Conservation (phyloP, 2,329 filamentous ascomycete species). For the Pleoardoris graminearum region DNA sequence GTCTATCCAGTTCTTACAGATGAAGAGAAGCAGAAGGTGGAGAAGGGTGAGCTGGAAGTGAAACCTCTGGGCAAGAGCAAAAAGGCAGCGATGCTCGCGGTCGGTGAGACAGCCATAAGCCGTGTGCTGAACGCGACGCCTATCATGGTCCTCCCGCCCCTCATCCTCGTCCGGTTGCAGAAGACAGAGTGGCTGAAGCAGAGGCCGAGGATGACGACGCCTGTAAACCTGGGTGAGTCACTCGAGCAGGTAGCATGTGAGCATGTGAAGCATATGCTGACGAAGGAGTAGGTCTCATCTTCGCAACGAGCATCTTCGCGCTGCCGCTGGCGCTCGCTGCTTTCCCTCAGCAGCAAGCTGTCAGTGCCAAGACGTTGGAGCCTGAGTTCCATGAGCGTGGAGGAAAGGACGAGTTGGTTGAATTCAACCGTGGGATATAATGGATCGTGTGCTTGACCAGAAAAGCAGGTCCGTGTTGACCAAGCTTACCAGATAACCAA, state of each 20-base stretch:
- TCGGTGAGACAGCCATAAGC: constrained; percentile 88
- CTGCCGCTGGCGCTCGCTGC: constrained; percentile 86
- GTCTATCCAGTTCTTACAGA: constrained; percentile 81
- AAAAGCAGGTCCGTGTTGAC: no score
- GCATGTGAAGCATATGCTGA: constrained; percentile 19
- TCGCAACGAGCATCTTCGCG: constrained; percentile 84
- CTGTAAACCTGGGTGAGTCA: constrained; percentile 73
- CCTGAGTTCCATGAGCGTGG: constrained; percentile 82
- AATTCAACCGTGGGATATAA: constrained; percentile 94
- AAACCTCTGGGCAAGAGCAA: constrained; percentile 81
- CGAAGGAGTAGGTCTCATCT: constrained; percentile 63
- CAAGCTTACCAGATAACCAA: no score
- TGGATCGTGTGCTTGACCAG: no score
- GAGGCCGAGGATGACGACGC: constrained; percentile 75
- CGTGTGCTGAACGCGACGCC: constrained; percentile 92
- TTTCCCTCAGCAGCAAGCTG: constrained; percentile 88
- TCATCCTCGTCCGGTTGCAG: constrained; percentile 84
- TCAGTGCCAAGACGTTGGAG: constrained; percentile 76
- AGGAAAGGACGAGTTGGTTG: constrained; percentile 79
- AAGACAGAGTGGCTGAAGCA: constrained; percentile 77
- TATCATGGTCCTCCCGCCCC: constrained; percentile 93
- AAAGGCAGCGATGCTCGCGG: constrained; percentile 84
- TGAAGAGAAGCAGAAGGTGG: constrained; percentile 65
- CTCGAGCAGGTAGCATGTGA: constrained; percentile 35
- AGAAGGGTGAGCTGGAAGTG: constrained; percentile 63